Evolutionary conservation across 2,329 filamentous ascomycete genomes (phyloP), one percentile per base, ranked within the genome.

Genomic region (Xylariaceae sp.): DNA sequence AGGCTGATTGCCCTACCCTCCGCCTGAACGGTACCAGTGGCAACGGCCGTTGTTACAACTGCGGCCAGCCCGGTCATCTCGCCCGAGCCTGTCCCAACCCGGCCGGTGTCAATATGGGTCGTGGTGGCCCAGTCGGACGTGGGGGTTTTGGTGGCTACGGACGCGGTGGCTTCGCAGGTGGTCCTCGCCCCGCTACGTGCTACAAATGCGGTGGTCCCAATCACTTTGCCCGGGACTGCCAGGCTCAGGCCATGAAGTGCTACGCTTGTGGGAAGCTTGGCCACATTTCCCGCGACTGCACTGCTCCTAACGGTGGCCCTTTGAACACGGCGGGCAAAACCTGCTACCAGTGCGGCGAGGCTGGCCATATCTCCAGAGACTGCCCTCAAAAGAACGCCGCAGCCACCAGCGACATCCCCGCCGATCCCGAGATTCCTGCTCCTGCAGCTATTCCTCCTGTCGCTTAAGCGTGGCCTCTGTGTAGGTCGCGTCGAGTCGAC

Each of bases 201-300:
- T 88, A 88, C 75, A 88, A 88, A 77, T 89, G 86, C 72, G 85
- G 85, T 64, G 85, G 93, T 27, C 94, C 94, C 55, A 99, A 99
- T 82, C 94, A 99, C 78, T 99, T 96, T 72, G 94, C 94, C 61
- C 89, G 94, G 62, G 94, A 99, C 70, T 99, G 94, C 82, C 94
- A 97, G 81, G 92, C 94, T 64, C 92, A 96, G 76, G 91, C 92
- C 60, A 96, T 96, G 91, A 97, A 97, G 80, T 97, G 92, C 82
- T 97, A 96, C 70, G 92, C 92, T 63, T 97, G 92, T 72, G 92
- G 92, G 72, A 96, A 96, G 80, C 85, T 96, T 64, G 91, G 91
- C 45, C 92, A 96, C 78, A 96, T 96, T 74, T 95, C 90, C 9
- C 80, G 82, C 67, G 94, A 99, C 76, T 99, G 94, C 82, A 96